phyloP scores from a whole-genome alignment of 2,329 filamentous ascomycete genomes.

The Arachnopeziza araneosa region DNA sequence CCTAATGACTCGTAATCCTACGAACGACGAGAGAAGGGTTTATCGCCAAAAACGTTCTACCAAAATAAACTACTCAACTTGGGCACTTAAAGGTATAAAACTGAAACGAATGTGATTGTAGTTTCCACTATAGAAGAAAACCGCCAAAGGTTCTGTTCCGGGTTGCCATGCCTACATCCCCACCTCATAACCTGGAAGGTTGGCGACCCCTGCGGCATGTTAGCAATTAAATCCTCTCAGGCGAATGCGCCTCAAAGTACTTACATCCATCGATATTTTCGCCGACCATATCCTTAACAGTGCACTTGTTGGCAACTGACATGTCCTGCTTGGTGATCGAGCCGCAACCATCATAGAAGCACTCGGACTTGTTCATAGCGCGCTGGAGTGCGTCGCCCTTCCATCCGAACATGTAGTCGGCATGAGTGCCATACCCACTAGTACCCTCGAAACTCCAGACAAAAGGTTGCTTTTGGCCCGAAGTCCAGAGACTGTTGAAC shows the following conservation, averaged over 20 bases:
- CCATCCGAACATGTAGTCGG: constrained; percentile 55
- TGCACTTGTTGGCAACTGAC: constrained; percentile 42
- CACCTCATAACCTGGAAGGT: constrained; percentile 7
- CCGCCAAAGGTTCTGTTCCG: no score
- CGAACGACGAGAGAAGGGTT: no score
- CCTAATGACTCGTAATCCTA: no score
- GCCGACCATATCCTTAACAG: constrained; percentile 40
- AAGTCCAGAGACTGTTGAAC: constrained; percentile 10
- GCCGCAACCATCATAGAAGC: constrained; percentile 37
- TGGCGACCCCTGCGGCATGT: constrained; percentile 11
- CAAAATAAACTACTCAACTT: no score
- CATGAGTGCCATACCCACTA: constrained; percentile 50
- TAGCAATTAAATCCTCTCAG: constrained; percentile 3
- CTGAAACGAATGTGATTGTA: no score
- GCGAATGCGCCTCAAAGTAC: constrained; percentile 15
- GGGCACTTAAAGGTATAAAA: no score
- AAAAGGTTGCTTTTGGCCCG: background rate
- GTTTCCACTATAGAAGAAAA: no score
- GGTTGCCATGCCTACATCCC: no score
- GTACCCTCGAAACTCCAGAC: constrained; percentile 6
- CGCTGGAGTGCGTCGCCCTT: constrained; percentile 42
- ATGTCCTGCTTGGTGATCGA: constrained; percentile 40
- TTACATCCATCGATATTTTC: constrained; percentile 46
- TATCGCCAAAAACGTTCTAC: no score
- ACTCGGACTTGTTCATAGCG: constrained; percentile 35